Evolutionary conservation across 208 protist genomes (phyloP).

Genomic region (Trypanosoma congolense): DNA sequence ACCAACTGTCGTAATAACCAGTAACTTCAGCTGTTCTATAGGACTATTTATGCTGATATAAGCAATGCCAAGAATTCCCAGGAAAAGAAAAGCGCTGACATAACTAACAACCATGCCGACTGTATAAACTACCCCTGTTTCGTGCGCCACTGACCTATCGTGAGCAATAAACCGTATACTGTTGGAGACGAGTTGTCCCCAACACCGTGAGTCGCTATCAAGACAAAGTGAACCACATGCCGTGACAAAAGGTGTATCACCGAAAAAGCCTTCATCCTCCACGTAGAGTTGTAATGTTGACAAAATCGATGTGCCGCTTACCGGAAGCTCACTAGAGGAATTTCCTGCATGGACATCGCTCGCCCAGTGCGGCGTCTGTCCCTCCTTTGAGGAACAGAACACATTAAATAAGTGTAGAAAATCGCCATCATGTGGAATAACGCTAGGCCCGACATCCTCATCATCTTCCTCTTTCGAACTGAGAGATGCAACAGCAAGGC

Average conservation of each 20-base stretch:
- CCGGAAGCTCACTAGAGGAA: neutral
- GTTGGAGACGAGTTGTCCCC: slow-evolving; percentile 43
- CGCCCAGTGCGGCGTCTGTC: neutral
- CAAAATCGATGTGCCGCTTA: neutral
- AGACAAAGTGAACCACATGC: slow-evolving; percentile 63
- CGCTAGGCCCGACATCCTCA: neutral
- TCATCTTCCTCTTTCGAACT: slow-evolving; percentile 26
- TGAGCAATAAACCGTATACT: slow-evolving; percentile 60
- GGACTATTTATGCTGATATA: slow-evolving; percentile 78
- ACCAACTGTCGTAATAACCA: slow-evolving; percentile 50
- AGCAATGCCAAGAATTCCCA: slow-evolving; percentile 38
- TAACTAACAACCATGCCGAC: slow-evolving; percentile 44
- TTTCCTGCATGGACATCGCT: neutral
- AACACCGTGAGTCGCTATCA: slow-evolving; percentile 20
- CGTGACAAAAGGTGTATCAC: slow-evolving; percentile 32
- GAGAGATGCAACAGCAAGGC: slow-evolving; percentile 19
- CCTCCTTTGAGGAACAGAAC: neutral
- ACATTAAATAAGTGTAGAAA: neutral
- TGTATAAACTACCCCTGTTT: slow-evolving; percentile 23
- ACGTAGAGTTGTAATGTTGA: slow-evolving; percentile 30
- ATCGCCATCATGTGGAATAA: neutral
- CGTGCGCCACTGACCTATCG: slow-evolving; percentile 12
- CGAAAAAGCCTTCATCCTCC: slow-evolving; percentile 32
- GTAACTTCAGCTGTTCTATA: slow-evolving; percentile 51
- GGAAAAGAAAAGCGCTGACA: slow-evolving; percentile 48